Evolutionary conservation across 208 protist species (phyloP).

Genomic region (Spongospora subterranea): DNA sequence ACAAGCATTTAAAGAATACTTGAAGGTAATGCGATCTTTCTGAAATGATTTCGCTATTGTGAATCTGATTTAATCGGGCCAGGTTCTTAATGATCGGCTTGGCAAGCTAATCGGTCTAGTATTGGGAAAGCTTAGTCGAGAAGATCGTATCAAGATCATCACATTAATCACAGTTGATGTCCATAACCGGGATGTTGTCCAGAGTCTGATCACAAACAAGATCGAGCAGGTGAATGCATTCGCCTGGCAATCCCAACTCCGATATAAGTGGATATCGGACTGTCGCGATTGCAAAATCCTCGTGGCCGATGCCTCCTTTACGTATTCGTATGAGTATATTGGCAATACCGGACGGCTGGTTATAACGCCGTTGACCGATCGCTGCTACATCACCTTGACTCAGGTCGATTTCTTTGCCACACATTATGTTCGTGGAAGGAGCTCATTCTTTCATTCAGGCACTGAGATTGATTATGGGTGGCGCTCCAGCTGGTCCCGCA

Average conservation of each 20-base stretch:
- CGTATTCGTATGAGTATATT: slow-evolving; percentile 97
- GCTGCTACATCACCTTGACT: slow-evolving; percentile 97
- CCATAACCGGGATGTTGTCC: slow-evolving; percentile 82
- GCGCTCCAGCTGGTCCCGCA: slow-evolving; percentile 91
- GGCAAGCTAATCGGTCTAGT: slow-evolving; percentile 91
- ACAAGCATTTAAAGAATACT: slow-evolving; percentile 94
- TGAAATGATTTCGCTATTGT: not conserved
- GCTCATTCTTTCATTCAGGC: slow-evolving; percentile 67
- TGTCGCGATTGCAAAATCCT: slow-evolving; percentile 88
- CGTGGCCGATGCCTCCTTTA: slow-evolving; percentile 94
- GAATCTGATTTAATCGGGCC: not conserved
- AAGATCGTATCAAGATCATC: slow-evolving; percentile 92
- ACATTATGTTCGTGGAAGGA: not conserved
- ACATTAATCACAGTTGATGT: slow-evolving; percentile 97
- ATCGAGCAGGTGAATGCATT: slow-evolving; percentile 81
- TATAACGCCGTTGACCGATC: slow-evolving; percentile 97
- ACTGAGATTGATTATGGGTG: slow-evolving; percentile 92
- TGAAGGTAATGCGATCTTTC: slow-evolving; percentile 81
- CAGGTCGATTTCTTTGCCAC: slow-evolving; percentile 70
- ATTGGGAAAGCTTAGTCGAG: slow-evolving; percentile 76
- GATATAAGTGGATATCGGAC: slow-evolving; percentile 92
- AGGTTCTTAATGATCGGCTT: slow-evolving; percentile 85
- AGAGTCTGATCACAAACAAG: slow-evolving; percentile 80
- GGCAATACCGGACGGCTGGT: slow-evolving; percentile 95
- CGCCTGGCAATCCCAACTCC: slow-evolving; percentile 96